These are phyloP conservation scores for Colletotrichum sp. DNA, from an alignment of 2,329 filamentous ascomycete species.

Conservation along the genomic window DNA sequence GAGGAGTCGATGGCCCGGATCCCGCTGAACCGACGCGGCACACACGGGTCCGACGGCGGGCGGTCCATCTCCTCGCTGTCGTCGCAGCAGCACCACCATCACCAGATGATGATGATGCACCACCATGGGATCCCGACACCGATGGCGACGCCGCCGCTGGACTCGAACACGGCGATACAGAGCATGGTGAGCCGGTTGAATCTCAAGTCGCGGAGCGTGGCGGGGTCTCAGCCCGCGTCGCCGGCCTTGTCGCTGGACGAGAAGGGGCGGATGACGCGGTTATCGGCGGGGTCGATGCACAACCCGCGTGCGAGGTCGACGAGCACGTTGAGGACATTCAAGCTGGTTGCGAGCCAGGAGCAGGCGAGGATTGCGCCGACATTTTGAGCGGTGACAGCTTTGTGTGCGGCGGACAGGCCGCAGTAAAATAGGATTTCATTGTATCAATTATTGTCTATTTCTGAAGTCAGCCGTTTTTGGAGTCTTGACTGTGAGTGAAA, in stretches of 20 bases:
- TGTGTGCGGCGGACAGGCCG: neutral
- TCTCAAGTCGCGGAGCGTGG: constrained; percentile 29
- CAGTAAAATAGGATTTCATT: neutral
- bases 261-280: neutral
- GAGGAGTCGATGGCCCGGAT: constrained; percentile 13
- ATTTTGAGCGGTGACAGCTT: neutral
- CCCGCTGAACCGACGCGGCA: constrained; percentile 22
- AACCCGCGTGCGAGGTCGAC: constrained; percentile 17
- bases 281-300: neutral
- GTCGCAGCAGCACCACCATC: neutral
- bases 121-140: constrained; percentile 22
- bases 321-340: constrained; percentile 27
- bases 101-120: neutral
- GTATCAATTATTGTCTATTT: neutral
- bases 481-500: neutral
- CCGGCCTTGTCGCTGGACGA: constrained; percentile 22
- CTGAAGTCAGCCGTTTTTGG: neutral
- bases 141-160: constrained; percentile 29
- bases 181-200: constrained; percentile 38
- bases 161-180: constrained; percentile 30
- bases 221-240: constrained; percentile 23
- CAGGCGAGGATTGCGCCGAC: constrained; percentile 4
- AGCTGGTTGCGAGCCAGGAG: constrained; percentile 19
- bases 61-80: neutral
- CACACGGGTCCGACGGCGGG: constrained; percentile 15